These are phyloP conservation scores for Podosphaera aphanis DNA, from an alignment of 2,329 filamentous ascomycete genomes.

Conservation along the genomic window DNA sequence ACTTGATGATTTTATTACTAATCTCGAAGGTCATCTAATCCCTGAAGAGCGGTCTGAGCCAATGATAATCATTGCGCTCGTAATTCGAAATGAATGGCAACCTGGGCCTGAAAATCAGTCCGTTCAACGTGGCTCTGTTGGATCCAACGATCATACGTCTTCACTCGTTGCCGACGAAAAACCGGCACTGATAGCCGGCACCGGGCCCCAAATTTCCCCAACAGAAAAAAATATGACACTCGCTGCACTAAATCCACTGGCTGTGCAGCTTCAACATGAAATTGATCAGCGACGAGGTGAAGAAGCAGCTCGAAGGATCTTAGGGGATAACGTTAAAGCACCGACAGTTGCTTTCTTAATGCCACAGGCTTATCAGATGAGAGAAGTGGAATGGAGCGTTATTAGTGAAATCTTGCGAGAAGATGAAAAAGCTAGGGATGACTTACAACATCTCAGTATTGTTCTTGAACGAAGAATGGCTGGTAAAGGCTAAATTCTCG, in stretches of 20 bases:
- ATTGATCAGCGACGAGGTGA: conserved; percentile 29
- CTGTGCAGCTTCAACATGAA: conserved; percentile 16
- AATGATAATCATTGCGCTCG: conserved; percentile 63
- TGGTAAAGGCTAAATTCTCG: neutral
- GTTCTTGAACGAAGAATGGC: conserved; percentile 22
- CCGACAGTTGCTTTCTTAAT: conserved; percentile 47
- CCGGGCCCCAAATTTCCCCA: conserved; percentile 27
- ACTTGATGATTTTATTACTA: conserved; percentile 68
- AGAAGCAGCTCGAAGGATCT: conserved; percentile 33
- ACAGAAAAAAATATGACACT: conserved; percentile 17
- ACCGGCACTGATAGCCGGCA: conserved; percentile 25
- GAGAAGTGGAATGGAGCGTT: conserved; percentile 49
- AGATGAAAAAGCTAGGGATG: conserved; percentile 12
- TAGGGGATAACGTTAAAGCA: conserved; percentile 35
- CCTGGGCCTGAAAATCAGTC: conserved; percentile 1
- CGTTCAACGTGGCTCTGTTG: conserved; percentile 7
- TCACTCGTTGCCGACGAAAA: conserved; percentile 18
- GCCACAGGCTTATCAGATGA: conserved; percentile 43
- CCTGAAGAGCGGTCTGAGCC: conserved; percentile 49
- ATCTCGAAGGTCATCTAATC: conserved; percentile 65
- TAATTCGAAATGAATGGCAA: conserved; percentile 41
- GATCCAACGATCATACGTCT: conserved; percentile 13
- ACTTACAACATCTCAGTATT: conserved; percentile 28
- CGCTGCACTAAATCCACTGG: neutral
- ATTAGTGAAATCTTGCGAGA: conserved; percentile 27